Evolutionary conservation across 2,329 filamentous ascomycete species (phyloP), one percentile per base, ranked within the genome.

Genomic region (Pseudogymnoascus sp.): DNA sequence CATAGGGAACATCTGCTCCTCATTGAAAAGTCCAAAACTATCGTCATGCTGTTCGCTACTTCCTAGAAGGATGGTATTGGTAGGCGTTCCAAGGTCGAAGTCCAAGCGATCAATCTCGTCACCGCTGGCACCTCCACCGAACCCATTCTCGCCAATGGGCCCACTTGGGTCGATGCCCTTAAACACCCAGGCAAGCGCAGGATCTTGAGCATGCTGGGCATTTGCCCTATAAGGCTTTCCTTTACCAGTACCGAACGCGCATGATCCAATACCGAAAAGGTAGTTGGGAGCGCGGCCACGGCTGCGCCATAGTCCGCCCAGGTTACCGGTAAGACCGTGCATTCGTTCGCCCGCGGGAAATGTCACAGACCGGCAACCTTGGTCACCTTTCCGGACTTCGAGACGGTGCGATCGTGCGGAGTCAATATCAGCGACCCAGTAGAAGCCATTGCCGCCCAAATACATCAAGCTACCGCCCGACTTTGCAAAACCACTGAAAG

Each of bases 91-190:
- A 12, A 70, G 65, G 6, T 41, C 61, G 59, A 68, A 65, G 58
- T 74, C 72, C n/a, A 71, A 61, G 3, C 71, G 65, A 64, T 74
- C 73, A 57, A 74, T 71, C 63, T 75, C 72, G 37, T 75, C 72
- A 12, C 71, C 72, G 57, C 66, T 69, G 7, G 70, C 71, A 18
- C 71, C 70, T 39, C 71, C 71, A 1, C 69, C 71, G 12, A 74
- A 69, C 3, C 67, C 66, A 11, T 68, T 57, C 38, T 68, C 64
- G 12, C 68, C 71, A 62, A 28, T 65, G 66, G 14, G 64, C 58
- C 37, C 66, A 69, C 38, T 69, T 47, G 33, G 63, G 11, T 30
- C 41, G 14, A 50, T 60, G 6, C 20, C 39, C 6, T 35, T 18
- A 7, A 36, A 60, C 33, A 25, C 38, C 58, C 30, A 50, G 15